Evolutionary conservation across 768 basidiomycete genomes (phyloP), one percentile per base, ranked within the genome.

Genomic region (Russula sp.): DNA sequence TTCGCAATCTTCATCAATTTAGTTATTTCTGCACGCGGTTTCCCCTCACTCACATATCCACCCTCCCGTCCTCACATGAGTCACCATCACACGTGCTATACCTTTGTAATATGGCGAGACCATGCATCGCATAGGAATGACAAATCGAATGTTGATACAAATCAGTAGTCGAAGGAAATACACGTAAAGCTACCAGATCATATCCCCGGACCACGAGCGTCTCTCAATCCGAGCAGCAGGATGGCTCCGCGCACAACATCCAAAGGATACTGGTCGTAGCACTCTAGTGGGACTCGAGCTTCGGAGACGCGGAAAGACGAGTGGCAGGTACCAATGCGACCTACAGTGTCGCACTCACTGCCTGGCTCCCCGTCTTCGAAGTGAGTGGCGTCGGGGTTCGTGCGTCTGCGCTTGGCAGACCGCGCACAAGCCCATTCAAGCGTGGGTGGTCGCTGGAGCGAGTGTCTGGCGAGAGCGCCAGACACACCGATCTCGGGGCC

Each of bases 371-470:
- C 62, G 22, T 69, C 69, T 20, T 66, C 65, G 52, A 62, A 59
- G 6, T 61, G 56, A 1, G n/a, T 14, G 4, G 49, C 22, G 5
- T 64, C 66, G 18, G 52, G 53, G 11, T 66, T 60, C 40, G 66
- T 54, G 39, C 74, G 76, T 42, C 71, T 71, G 20, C 77, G 77
- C 61, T 77, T 78, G 18, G 74, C 65, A 22, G 74, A 73, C 50
- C 72, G 75, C 31, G 78, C 74, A 64, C 79, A 80, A 14, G 78
- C 79, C 79, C 78, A 80, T 65, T 80, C 79, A 13, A 80, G 74
- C 2, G 75, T 76, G 54, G 72, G 73, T 55, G 70, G 63, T 27
- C 67, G 68, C 66, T 72, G 47, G 11, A 55, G 53, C 47, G 49
- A 44, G 32, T 27, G 7, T n/a, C 34, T 73, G 47, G 63, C 62